Percentiles rank a stretch among this genome's conserved stretches.
These are phyloP conservation scores for Cryptococcus wingfieldii DNA, from an alignment of 1,284 basidiomycete species.

Conservation along the genomic window DNA sequence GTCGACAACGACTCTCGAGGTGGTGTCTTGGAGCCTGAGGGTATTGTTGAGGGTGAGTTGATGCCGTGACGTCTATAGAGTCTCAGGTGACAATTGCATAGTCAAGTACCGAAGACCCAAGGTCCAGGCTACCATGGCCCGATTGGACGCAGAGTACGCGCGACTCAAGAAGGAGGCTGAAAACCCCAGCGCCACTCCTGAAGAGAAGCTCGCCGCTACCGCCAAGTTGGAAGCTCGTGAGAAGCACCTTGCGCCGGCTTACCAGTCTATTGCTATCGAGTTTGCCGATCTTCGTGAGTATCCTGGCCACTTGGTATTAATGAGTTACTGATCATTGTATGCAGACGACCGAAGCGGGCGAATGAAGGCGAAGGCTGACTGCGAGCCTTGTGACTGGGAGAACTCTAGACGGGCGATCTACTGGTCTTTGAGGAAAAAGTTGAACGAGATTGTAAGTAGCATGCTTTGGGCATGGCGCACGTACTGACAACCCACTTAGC, in stretches of 20 bases:
- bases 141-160: slow-evolving; percentile 81
- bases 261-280: slow-evolving; percentile 86
- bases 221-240: slow-evolving; percentile 73
- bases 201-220: slow-evolving; percentile 67
- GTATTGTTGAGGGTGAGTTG: slow-evolving; percentile 68
- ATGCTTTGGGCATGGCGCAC: not conserved
- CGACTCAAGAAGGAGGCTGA: slow-evolving; percentile 74
- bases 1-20: slow-evolving; percentile 93
- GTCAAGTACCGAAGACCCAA: slow-evolving; percentile 80
- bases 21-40: slow-evolving; percentile 96
- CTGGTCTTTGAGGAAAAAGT: slow-evolving; percentile 73
- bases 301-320: slow-evolving; percentile 10
- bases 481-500: slow-evolving; percentile 10
- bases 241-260: slow-evolving; percentile 77
- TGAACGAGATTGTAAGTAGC: slow-evolving; percentile 49
- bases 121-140: slow-evolving; percentile 84
- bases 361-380: slow-evolving; percentile 97
- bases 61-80: not conserved
- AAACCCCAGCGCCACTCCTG: slow-evolving; percentile 63
- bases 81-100: not conserved
- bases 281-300: slow-evolving; percentile 97
- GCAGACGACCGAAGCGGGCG: slow-evolving; percentile 75
- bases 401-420: slow-evolving; percentile 90
- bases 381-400: slow-evolving; percentile 76
- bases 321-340: not conserved